Conservation (phyloP, 2,329 filamentous ascomycete species). For the Fusarium newnesense region DNA sequence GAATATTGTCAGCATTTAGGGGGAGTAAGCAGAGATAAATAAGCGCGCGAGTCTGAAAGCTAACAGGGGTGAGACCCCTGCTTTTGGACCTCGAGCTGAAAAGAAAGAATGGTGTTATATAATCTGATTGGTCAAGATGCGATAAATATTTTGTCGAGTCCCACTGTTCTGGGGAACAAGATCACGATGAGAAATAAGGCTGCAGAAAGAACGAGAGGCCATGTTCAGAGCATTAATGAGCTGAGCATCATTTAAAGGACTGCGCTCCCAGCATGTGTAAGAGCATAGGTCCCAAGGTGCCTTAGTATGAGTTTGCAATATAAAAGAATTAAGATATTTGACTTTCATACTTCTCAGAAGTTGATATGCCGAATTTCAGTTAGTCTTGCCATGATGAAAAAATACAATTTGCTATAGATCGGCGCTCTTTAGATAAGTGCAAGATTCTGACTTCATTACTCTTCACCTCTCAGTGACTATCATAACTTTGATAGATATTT, state of each 20-base stretch:
- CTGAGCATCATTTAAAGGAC: too few species aligned
- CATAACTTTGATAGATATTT: too few species aligned
- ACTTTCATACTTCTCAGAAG: not conserved
- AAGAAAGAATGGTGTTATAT: not conserved
- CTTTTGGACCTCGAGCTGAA: not conserved
- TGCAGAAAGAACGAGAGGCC: not conserved
- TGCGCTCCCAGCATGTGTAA: not conserved
- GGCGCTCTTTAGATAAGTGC: not conserved
- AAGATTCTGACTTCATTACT: not conserved
- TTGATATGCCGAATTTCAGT: not conserved
- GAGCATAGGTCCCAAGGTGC: not conserved
- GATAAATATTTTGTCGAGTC: accelerated
- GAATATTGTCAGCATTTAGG: accelerated
- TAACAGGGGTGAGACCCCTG: not conserved
- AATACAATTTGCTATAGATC: not conserved
- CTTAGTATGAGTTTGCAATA: not conserved
- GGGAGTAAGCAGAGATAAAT: not conserved
- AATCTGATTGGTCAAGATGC: not conserved
- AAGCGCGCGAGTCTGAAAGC: not conserved
- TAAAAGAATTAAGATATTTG: not conserved
- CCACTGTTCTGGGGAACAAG: accelerated
- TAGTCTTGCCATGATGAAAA: not conserved
- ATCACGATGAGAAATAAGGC: not conserved
- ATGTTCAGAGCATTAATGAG: not conserved
- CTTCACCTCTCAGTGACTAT: too few species aligned